Evolutionary conservation across 202 grass and related monocot genomes (phyloP).

Genomic region (Panicum virgatum): DNA sequence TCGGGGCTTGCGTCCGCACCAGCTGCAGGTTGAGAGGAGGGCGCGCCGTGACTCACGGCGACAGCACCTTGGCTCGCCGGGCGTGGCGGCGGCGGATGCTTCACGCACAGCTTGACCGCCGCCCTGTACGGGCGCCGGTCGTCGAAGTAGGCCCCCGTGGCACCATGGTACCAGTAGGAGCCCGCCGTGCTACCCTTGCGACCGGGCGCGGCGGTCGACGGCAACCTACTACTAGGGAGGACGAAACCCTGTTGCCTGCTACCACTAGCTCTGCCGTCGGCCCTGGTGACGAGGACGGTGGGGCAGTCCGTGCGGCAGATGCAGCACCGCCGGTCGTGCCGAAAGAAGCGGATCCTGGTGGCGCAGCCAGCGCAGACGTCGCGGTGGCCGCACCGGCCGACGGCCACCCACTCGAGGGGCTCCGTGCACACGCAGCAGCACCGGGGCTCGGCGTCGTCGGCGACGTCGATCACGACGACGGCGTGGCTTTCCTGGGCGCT

Average conservation of each 20-base stretch:
- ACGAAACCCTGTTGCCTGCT: not conserved
- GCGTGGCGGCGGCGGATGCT: not conserved
- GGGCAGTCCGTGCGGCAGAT: not conserved
- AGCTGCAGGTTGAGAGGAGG: too few relatives aligned
- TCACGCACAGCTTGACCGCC: not conserved
- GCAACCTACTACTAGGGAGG: too few relatives aligned
- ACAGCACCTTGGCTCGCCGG: too few relatives aligned
- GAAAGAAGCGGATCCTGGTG: not conserved
- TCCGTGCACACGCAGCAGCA: constrained; percentile 13
- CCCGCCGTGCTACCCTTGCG: too few relatives aligned
- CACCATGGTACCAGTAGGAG: not conserved
- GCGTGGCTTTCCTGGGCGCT: too few relatives aligned
- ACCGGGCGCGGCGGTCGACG: too few relatives aligned
- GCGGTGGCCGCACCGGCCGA: not conserved
- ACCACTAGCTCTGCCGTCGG: not conserved
- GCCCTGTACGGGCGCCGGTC: not conserved
- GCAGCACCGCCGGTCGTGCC: not conserved
- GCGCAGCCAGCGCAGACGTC: constrained; percentile 12
- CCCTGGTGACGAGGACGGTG: not conserved
- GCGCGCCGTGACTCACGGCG: too few relatives aligned
- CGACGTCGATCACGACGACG: not conserved
- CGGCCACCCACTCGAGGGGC: not conserved
- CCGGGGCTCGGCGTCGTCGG: not conserved
- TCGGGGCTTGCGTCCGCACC: too few relatives aligned
- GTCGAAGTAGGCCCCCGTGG: not conserved